Base-by-base conservation (phyloP, 2,329 filamentous ascomycete genomes). In the Hypocreales sp. region DNA sequence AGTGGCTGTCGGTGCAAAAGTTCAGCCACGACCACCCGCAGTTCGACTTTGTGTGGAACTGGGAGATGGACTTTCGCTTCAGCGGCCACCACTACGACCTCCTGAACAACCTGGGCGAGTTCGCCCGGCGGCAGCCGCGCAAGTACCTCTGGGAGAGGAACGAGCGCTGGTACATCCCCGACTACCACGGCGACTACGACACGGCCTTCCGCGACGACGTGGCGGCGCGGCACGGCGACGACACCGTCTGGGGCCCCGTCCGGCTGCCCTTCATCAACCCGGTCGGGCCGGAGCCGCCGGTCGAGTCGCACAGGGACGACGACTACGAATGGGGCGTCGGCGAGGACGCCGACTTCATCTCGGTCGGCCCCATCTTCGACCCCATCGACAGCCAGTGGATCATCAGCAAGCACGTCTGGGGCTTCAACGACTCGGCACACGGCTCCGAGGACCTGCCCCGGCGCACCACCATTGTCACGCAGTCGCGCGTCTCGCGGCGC, bases 1-100 rank as follows among this genome's bases (percentile, higher is more conserved):
- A 81, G 41, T 81, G 75, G 60, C 62, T 82, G 38, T 75, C 77
- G 5, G 62, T 84, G 3, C 79, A 84, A 45, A 76, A 75, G 51
- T 84, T 86, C 44, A 70, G 70, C 32, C 65, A 78, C 41, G 75
- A 78, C 26, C 75, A 83, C 40, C 79, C 79, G 0, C 72, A 87
- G 40, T 90, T 80, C 37, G 78, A 86, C 39, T 83, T 69, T 40
- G 64, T 83, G 39, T 90, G 81, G 79, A 86, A 87, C 47, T 86
- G 79, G 80, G 82, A 90, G 46, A 79, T 83, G 53, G 80, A 90
- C 44, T 73, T 77, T 18, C 67, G 82, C 25, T 78, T 79, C 43
- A 82, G 74, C 0, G 81, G 81, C 7, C 79, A 90, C 36, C 75
- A 84, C 53, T 86, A 87, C 49, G 76, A 87, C 40, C 69, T 87